A percentile compares a stretch with the other conserved stretches of the same genome.
Conservation (phyloP, 352 stramenopile species). For the Pythium dissotocum region DNA sequence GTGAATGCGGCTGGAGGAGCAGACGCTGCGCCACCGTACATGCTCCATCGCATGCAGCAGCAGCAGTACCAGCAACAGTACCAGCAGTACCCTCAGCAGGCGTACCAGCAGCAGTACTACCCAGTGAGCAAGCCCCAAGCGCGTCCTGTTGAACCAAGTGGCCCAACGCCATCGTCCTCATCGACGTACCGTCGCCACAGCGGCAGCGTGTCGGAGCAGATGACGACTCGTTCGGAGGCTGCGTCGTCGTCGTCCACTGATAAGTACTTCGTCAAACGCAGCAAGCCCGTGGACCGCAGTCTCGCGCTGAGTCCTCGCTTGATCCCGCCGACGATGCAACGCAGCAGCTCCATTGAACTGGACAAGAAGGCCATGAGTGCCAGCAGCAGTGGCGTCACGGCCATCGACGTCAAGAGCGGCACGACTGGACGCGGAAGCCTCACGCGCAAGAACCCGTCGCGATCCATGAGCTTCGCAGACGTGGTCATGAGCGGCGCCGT, state of each 20-base stretch:
- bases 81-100: constrained; percentile 28
- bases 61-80: constrained; percentile 21
- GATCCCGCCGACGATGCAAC: constrained; percentile 32
- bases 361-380: constrained; percentile 19
- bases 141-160: constrained; percentile 14
- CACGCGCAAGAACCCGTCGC: constrained; percentile 60
- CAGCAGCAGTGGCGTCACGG: neutral
- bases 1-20: neutral
- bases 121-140: constrained; percentile 31
- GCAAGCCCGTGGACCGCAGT: constrained; percentile 26
- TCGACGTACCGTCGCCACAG: constrained; percentile 55
- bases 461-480: constrained; percentile 86
- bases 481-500: constrained; percentile 67
- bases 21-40: constrained; percentile 17
- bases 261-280: constrained; percentile 48
- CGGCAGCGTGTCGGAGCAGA: constrained; percentile 64
- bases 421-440: constrained; percentile 14
- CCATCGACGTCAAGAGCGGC: constrained; percentile 1
- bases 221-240: constrained; percentile 57
- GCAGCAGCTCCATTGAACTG: constrained; percentile 29
- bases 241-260: constrained; percentile 41
- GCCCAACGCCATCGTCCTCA: neutral
- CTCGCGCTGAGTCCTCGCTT: constrained; percentile 46
- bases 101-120: constrained; percentile 30
- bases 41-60: constrained; percentile 25